Conservation (phyloP, 225 moss, liverwort and hornwort genomes). For the Bryum argenteum region DNA sequence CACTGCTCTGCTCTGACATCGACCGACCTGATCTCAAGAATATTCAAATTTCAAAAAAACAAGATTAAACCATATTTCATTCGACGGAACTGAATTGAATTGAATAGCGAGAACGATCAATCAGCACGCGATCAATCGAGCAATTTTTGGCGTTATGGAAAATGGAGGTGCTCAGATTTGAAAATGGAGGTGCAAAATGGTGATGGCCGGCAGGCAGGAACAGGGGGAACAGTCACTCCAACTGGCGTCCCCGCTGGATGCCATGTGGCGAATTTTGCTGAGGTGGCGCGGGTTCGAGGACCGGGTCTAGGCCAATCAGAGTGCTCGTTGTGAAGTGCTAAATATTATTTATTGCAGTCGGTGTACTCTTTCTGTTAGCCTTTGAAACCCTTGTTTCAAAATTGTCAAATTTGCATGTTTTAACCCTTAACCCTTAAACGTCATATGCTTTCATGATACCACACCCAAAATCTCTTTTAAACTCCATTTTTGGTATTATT, state of each 20-base stretch:
- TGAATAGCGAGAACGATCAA: background rate
- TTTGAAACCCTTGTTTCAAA: too few relatives aligned
- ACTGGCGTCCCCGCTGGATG: background rate
- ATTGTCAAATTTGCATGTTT: too few relatives aligned
- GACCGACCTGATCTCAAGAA: constrained; percentile 4
- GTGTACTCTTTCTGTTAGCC: too few relatives aligned
- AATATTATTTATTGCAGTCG: too few relatives aligned
- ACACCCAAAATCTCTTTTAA: too few relatives aligned
- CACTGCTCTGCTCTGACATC: background rate
- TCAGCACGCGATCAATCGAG: background rate
- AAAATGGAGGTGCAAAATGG: background rate
- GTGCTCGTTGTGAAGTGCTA: background rate
- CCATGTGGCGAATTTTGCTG: constrained; percentile 24
- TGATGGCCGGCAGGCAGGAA: constrained; percentile 6
- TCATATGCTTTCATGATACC: too few relatives aligned
- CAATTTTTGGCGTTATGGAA: too few relatives aligned
- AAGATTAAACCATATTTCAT: background rate
- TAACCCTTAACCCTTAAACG: too few relatives aligned
- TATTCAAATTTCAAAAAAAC: constrained; percentile 21
- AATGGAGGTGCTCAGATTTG: background rate
- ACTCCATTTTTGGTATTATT: too few relatives aligned
- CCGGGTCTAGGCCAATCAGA: background rate
- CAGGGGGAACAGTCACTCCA: background rate
- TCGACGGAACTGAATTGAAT: background rate
- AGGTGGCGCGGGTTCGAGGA: background rate